Percentiles rank a stretch among this genome's conserved stretches.
These are phyloP conservation scores for Chiua sp. DNA, from an alignment of 1,284 basidiomycete species.

Conservation along the genomic window DNA sequence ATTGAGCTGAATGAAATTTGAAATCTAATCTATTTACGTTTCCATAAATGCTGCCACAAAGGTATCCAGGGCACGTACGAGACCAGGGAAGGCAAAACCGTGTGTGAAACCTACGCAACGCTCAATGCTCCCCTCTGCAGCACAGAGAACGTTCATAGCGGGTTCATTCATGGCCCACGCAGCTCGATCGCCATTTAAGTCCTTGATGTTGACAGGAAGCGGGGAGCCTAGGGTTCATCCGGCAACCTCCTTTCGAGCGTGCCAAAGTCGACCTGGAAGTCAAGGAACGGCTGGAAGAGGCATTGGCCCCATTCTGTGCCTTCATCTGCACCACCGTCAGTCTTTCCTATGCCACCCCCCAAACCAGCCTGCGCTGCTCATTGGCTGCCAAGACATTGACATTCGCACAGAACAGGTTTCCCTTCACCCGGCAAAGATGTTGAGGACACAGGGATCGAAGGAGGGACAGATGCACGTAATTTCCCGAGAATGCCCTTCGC, in stretches of 20 bases:
- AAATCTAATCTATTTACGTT: conserved; percentile 59
- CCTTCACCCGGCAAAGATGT: conserved; percentile 25
- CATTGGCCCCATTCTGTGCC: conserved; percentile 85
- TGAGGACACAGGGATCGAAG: conserved; percentile 27
- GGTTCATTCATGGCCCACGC: conserved; percentile 75
- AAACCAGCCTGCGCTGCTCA: conserved; percentile 28
- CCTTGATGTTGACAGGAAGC: conserved; percentile 43
- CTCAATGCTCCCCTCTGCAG: conserved; percentile 80
- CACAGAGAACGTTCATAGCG: conserved; percentile 70
- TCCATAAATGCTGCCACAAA: conserved; percentile 72
- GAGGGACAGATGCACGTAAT: conserved; percentile 53
- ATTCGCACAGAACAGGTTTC: conserved; percentile 63
- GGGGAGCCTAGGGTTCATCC: conserved; percentile 51
- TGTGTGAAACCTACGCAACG: conserved; percentile 85
- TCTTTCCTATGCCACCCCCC: conserved; percentile 12
- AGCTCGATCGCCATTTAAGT: conserved; percentile 56
- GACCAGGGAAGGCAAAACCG: conserved; percentile 79
- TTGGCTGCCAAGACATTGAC: conserved; percentile 72
- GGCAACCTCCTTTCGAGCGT: conserved; percentile 75
- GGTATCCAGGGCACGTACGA: conserved; percentile 75
- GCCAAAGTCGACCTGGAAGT: conserved; percentile 85
- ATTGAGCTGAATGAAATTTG: conserved; percentile 40
- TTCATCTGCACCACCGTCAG: conserved; percentile 33
- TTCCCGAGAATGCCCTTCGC: conserved; percentile 82
- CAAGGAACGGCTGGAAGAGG: conserved; percentile 91